Evolutionary conservation across 1,284 basidiomycete species (phyloP).

Genomic region (Taiwanofungus camphoratus): DNA sequence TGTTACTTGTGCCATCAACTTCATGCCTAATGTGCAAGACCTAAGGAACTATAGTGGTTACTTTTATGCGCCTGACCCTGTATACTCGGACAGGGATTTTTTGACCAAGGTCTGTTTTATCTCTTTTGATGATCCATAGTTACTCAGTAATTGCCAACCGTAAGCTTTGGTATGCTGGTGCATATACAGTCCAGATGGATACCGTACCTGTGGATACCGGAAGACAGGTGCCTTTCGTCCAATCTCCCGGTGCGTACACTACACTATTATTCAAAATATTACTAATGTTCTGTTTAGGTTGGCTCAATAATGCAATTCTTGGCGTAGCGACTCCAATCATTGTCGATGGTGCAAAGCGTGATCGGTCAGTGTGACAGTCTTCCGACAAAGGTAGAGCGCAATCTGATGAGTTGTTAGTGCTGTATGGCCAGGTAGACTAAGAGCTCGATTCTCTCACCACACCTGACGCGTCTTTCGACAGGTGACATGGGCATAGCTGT

Average conservation of each 20-base stretch:
- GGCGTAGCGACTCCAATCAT: conserved; percentile 57
- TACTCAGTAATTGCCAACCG: conserved; percentile 1
- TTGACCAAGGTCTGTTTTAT: conserved; percentile 39
- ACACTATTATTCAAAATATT: background rate
- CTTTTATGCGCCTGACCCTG: conserved; percentile 45
- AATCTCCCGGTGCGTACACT: conserved; percentile 27
- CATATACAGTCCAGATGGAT: conserved; percentile 58
- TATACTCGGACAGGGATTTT: conserved; percentile 42
- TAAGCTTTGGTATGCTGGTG: conserved; percentile 57
- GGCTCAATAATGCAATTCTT: conserved; percentile 51
- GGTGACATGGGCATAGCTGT: conserved; percentile 62
- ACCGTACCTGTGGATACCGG: conserved; percentile 49
- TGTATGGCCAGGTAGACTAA: conserved; percentile 45
- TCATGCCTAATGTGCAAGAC: conserved; percentile 49
- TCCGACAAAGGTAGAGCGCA: background rate
- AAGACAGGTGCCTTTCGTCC: conserved; percentile 41
- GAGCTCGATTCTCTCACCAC: background rate
- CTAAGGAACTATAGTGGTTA: conserved; percentile 50
- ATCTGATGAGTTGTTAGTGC: conserved; percentile 29
- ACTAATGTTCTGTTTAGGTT: conserved; percentile 30
- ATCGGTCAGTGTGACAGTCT: conserved; percentile 32
- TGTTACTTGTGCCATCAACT: conserved; percentile 48
- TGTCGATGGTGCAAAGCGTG: conserved; percentile 58
- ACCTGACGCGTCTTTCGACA: conserved; percentile 12
- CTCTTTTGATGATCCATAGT: background rate